These are phyloP conservation scores for Pseudocercospora pini-densiflorae DNA, from an alignment of 2,329 filamentous ascomycete species.

Conservation along the genomic window DNA sequence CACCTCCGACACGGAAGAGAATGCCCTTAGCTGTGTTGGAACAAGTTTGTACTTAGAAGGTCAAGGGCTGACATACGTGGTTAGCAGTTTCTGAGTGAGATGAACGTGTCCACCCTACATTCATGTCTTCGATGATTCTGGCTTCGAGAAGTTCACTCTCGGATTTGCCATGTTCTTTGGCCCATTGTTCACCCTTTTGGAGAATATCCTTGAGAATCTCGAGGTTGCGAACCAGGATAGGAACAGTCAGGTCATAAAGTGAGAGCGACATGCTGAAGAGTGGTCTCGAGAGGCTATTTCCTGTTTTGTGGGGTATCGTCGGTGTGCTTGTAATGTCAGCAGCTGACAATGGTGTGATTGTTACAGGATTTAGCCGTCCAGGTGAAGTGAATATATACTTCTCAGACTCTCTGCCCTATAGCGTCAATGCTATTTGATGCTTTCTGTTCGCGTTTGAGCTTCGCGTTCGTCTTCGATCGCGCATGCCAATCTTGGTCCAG, in stretches of 20 bases:
- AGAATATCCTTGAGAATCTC: constrained; percentile 50
- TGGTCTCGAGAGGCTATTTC: neutral
- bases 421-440: neutral
- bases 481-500: neutral
- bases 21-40: constrained; percentile 50
- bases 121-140: constrained; percentile 57
- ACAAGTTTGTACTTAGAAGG: constrained; percentile 54
- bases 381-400: constrained; percentile 3
- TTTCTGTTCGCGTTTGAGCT: neutral
- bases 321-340: neutral
- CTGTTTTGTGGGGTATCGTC: neutral
- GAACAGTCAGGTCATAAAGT: constrained; percentile 40
- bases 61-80: constrained; percentile 37
- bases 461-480: neutral
- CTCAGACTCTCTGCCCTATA: neutral
- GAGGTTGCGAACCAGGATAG: constrained; percentile 49
- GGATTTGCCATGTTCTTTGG: constrained; percentile 44
- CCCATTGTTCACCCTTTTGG: constrained; percentile 49
- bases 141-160: constrained; percentile 45
- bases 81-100: neutral
- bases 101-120: constrained; percentile 20
- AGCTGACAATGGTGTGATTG: constrained; percentile 11
- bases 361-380: neutral
- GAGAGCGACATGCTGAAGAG: constrained; percentile 4
- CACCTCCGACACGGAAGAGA: constrained; percentile 35